These are phyloP conservation scores for Geoglossum glabrum DNA, from an alignment of 495 filamentous ascomycete species.

Conservation along the genomic window DNA sequence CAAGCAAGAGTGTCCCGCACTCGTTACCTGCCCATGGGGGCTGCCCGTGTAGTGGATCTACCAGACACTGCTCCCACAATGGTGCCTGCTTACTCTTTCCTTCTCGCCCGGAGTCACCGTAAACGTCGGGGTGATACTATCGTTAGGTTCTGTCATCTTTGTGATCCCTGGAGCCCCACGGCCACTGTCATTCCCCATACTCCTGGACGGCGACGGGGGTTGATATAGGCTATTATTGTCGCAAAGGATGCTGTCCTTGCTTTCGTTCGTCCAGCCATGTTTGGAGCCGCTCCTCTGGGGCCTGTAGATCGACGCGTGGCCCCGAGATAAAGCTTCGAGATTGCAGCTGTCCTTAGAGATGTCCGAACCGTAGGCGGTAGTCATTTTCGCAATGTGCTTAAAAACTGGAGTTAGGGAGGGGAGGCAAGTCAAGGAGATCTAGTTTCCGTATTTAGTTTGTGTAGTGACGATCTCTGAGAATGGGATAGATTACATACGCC, in stretches of 20 bases:
- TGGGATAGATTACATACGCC: constrained; percentile 18
- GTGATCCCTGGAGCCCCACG: neutral
- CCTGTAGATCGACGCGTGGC: neutral
- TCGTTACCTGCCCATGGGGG: no score
- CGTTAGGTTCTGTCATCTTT: neutral
- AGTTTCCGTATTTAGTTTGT: no score
- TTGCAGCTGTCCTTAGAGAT: neutral
- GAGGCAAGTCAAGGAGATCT: constrained; percentile 4
- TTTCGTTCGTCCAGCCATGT: neutral
- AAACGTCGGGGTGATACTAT: neutral
- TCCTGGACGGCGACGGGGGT: neutral
- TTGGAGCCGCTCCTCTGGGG: neutral
- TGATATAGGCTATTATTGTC: neutral
- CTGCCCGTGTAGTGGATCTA: no score
- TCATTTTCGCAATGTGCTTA: neutral
- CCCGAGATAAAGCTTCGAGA: neutral
- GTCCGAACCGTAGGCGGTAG: neutral
- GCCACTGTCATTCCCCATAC: neutral
- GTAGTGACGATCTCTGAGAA: neutral
- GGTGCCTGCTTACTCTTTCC: no score
- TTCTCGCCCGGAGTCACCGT: no score
- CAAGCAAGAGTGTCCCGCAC: no score
- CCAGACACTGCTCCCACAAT: no score
- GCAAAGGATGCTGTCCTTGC: neutral
- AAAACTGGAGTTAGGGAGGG: neutral